A percentile compares a stretch with the other conserved stretches of the same genome.
Conservation (phyloP, 2,329 filamentous ascomycete genomes). For the Arthroderma sp. region DNA sequence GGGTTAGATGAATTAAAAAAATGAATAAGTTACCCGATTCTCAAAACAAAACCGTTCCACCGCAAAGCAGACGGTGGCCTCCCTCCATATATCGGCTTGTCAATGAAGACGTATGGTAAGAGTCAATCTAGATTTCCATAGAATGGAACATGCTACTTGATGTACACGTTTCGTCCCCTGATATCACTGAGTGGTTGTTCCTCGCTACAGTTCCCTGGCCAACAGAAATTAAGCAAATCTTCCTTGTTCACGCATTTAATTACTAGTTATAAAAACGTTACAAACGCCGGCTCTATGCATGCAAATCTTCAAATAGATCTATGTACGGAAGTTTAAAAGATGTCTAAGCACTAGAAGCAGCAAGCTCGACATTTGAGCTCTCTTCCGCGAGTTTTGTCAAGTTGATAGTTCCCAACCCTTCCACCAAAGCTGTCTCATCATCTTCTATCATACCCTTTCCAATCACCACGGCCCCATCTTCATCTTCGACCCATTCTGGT, state of each 20-base stretch:
- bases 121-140: background rate
- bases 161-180: background rate
- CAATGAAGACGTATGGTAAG: background rate
- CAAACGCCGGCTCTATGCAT: background rate
- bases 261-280: too few species aligned
- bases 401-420: slow-evolving; percentile 14
- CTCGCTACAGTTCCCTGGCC: too few species aligned
- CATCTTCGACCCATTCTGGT: slow-evolving; percentile 33
- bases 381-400: slow-evolving; percentile 8
- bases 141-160: background rate
- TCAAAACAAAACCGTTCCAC: background rate
- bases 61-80: background rate
- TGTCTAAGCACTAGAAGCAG: background rate
- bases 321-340: background rate
- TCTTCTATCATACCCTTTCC: slow-evolving; percentile 20
- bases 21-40: slow-evolving; percentile 6
- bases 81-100: background rate
- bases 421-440: slow-evolving; percentile 16
- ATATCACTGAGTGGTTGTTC: background rate
- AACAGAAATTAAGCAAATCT: too few species aligned
- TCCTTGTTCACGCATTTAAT: too few species aligned
- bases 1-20: slow-evolving; percentile 6
- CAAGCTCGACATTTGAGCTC: background rate
- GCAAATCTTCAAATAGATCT: background rate
- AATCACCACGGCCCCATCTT: slow-evolving; percentile 30